Percentiles rank a stretch among this genome's conserved stretches.
phyloP scores from a whole-genome alignment of 2,329 filamentous ascomycete species.

The Exophiala mesophila region DNA sequence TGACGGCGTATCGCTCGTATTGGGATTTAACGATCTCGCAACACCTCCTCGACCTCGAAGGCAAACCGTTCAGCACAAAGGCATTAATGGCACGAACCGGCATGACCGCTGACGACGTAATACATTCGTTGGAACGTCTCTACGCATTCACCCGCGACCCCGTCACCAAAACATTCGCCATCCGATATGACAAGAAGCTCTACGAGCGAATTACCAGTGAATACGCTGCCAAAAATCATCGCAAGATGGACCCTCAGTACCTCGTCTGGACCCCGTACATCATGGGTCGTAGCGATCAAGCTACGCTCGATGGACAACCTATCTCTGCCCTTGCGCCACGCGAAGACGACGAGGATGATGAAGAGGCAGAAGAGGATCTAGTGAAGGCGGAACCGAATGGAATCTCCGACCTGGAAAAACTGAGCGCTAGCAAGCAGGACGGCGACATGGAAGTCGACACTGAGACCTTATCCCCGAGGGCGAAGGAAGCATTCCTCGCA shows the following conservation, averaged over 20 bases:
- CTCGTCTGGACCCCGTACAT: constrained; percentile 96
- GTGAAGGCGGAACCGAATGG: constrained; percentile 20
- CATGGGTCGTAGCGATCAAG: constrained; percentile 81
- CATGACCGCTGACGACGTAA: constrained; percentile 93
- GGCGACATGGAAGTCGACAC: constrained; percentile 2
- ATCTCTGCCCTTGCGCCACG: constrained; percentile 83
- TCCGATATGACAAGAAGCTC: constrained; percentile 79
- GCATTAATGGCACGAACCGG: constrained; percentile 64
- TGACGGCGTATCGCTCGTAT: constrained; percentile 96
- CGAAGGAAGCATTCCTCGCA: constrained; percentile 7
- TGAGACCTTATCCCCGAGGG: constrained; percentile 15
- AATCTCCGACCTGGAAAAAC: constrained; percentile 26
- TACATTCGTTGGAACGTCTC: constrained; percentile 85
- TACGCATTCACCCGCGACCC: constrained; percentile 87
- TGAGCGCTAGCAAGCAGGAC: constrained; percentile 24
- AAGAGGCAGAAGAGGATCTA: constrained; percentile 32
- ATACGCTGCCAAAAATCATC: constrained; percentile 84
- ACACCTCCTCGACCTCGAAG: constrained; percentile 61
- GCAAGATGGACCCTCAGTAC: constrained; percentile 72
- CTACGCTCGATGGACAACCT: constrained; percentile 76
- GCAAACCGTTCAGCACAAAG: constrained; percentile 54
- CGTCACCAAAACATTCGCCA: constrained; percentile 79
- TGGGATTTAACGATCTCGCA: constrained; percentile 88
- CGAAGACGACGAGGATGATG: constrained; percentile 57
- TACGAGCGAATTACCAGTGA: constrained; percentile 83